Percentiles rank a stretch among this genome's conserved stretches.
These are phyloP conservation scores for Stephania japonica DNA, from an alignment of 164 flowering plant species.

Conservation along the genomic window DNA sequence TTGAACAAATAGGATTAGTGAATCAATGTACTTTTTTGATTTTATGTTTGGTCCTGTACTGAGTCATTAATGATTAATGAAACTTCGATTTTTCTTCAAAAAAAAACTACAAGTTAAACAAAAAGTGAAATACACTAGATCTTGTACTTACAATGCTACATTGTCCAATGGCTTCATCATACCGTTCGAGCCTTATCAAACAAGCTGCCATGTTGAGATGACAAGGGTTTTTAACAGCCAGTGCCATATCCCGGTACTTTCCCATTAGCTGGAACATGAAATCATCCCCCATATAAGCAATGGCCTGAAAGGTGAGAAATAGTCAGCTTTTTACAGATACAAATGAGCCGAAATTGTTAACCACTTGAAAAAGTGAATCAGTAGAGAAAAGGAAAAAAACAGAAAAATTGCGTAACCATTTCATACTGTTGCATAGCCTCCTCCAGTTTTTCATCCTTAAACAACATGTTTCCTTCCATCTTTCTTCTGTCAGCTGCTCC, in stretches of 20 bases:
- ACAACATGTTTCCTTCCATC: slow-evolving; percentile 83
- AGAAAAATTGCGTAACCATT: slow-evolving; percentile 56
- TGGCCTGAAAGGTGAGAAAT: slow-evolving; percentile 49
- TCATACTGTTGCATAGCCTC: slow-evolving; percentile 99
- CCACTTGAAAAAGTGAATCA: neutral
- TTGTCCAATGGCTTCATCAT: slow-evolving; percentile 83
- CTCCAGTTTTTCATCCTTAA: slow-evolving; percentile 86
- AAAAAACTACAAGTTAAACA: too few species aligned
- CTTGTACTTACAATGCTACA: slow-evolving; percentile 72
- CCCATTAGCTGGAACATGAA: slow-evolving; percentile 98
- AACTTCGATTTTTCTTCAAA: too few species aligned
- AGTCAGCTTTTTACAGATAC: slow-evolving; percentile 1
- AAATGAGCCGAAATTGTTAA: neutral
- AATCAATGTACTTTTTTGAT: too few species aligned
- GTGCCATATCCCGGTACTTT: slow-evolving; percentile 85
- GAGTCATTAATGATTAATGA: too few species aligned
- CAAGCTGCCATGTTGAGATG: slow-evolving; percentile 96
- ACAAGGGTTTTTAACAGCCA: slow-evolving; percentile 96
- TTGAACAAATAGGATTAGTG: too few species aligned
- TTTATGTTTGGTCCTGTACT: too few species aligned
- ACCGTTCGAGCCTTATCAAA: slow-evolving; percentile 79
- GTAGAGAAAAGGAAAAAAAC: neutral
- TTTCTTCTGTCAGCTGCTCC: slow-evolving; percentile 86
- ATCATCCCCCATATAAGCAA: slow-evolving; percentile 96
- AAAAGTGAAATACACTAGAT: neutral